These are phyloP conservation scores for Williopsis jadinii DNA, from an alignment of 1,139 yeast species.

Conservation along the genomic window DNA sequence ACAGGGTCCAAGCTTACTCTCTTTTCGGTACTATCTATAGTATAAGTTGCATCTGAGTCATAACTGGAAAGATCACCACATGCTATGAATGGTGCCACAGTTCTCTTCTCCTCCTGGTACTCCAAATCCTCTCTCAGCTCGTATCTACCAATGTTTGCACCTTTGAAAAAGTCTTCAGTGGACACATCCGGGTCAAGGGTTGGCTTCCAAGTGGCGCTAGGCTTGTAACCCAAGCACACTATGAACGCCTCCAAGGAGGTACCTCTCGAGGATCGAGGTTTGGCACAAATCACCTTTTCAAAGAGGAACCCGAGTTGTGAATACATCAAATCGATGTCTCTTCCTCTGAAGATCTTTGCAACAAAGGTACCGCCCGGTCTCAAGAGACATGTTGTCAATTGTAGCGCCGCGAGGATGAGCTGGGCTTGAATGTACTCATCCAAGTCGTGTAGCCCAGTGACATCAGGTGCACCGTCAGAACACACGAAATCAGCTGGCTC, in stretches of 20 bases:
- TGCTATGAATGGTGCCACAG: conserved; percentile 81
- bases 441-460: conserved; percentile 91
- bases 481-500: conserved; percentile 93
- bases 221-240: conserved; percentile 83
- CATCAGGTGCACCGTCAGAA: conserved; percentile 98
- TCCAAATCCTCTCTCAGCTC: conserved; percentile 32
- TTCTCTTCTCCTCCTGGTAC: conserved; percentile 52
- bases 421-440: conserved; percentile 98
- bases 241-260: conserved; percentile 90
- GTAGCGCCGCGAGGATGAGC: conserved; percentile 81
- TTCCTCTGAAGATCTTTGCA: conserved; percentile 92
- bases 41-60: conserved; percentile 94
- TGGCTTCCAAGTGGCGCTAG: conserved; percentile 80
- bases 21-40: conserved; percentile 38
- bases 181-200: conserved; percentile 47
- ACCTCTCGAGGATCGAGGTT: conserved; percentile 91
- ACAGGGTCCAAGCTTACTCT: conserved; percentile 71
- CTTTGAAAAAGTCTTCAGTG: conserved; percentile 77
- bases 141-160: conserved; percentile 51
- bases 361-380: conserved; percentile 90
- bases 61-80: conserved; percentile 86
- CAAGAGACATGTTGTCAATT: conserved; percentile 79
- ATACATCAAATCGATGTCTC: conserved; percentile 88
- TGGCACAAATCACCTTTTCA: conserved; percentile 86
- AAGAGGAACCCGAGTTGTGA: conserved; percentile 82